Percentiles rank a stretch among this genome's conserved stretches.
phyloP scores from a whole-genome alignment of 1,284 basidiomycete genomes.

The Agroathelia rolfsii region DNA sequence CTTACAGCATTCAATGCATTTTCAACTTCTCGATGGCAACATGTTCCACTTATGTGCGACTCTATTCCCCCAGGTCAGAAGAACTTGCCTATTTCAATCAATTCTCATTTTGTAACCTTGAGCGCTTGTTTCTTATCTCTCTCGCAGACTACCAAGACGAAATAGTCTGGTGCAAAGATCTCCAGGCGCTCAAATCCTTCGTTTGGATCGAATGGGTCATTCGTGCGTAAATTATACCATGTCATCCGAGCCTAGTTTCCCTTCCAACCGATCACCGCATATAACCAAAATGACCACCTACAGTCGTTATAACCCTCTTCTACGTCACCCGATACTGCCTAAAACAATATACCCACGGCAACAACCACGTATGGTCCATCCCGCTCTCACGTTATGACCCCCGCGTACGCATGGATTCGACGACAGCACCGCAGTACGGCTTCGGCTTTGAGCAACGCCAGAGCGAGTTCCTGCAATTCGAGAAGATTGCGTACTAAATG shows the following conservation, averaged over 20 bases:
- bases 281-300: slow-evolving; percentile 1
- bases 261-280: slow-evolving; percentile 2
- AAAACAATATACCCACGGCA: slow-evolving; percentile 31
- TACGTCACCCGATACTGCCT: slow-evolving; percentile 34
- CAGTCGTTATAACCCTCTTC: slow-evolving; percentile 34
- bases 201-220: slow-evolving; percentile 49
- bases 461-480: no score
- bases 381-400: slow-evolving; percentile 39
- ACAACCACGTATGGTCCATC: slow-evolving; percentile 40
- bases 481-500: no score
- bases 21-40: slow-evolving; percentile 44
- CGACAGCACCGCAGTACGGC: slow-evolving; percentile 1
- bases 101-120: not conserved
- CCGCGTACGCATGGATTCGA: not conserved
- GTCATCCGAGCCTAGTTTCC: slow-evolving; percentile 1
- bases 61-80: slow-evolving; percentile 35
- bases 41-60: slow-evolving; percentile 36
- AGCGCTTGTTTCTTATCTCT: not conserved
- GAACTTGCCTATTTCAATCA: no score
- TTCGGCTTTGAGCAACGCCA: no score
- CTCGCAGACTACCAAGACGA: slow-evolving; percentile 33
- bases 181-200: slow-evolving; percentile 44
- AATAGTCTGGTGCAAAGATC: slow-evolving; percentile 40
- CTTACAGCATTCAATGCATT: slow-evolving; percentile 45
- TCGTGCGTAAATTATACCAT: slow-evolving; percentile 27